phyloP scores from a whole-genome alignment of 345 rosid species.

The Moricandia arvensis region DNA sequence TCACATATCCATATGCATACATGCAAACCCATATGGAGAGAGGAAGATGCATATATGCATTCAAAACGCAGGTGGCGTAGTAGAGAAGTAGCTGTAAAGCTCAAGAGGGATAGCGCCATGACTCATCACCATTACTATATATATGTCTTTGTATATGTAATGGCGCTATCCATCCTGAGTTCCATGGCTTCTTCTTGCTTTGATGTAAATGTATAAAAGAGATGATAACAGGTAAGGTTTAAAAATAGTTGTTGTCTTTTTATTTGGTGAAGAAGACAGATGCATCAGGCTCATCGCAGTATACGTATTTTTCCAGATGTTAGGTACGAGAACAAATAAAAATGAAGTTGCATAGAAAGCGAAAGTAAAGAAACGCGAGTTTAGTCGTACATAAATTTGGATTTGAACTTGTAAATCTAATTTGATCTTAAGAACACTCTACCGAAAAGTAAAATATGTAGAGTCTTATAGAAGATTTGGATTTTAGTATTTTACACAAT shows the following conservation, averaged over 20 bases:
- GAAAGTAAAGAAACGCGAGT: neutral
- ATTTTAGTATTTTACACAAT: neutral
- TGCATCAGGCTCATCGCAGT: neutral
- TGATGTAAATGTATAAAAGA: neutral
- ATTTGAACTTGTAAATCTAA: neutral
- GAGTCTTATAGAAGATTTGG: neutral
- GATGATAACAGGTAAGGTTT: neutral
- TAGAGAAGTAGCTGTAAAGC: conserved; percentile 32
- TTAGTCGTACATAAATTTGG: neutral
- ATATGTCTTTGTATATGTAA: neutral
- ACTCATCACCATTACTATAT: neutral
- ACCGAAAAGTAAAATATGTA: neutral
- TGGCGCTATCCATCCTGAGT: conserved; percentile 39
- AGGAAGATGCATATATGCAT: conserved; percentile 14
- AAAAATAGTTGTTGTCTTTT: neutral
- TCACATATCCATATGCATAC: neutral
- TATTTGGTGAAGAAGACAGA: neutral
- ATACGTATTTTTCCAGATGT: neutral
- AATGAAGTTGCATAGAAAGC: neutral
- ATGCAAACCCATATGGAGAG: neutral
- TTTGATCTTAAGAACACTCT: neutral
- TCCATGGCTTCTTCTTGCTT: conserved; percentile 32
- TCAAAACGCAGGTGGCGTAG: conserved; percentile 12
- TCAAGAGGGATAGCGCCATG: conserved; percentile 37
- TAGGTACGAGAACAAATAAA: neutral